Evolutionary conservation across 2,329 filamentous ascomycete species (phyloP), one percentile per base, ranked within the genome.

Genomic region (Apiospora pterosperma): DNA sequence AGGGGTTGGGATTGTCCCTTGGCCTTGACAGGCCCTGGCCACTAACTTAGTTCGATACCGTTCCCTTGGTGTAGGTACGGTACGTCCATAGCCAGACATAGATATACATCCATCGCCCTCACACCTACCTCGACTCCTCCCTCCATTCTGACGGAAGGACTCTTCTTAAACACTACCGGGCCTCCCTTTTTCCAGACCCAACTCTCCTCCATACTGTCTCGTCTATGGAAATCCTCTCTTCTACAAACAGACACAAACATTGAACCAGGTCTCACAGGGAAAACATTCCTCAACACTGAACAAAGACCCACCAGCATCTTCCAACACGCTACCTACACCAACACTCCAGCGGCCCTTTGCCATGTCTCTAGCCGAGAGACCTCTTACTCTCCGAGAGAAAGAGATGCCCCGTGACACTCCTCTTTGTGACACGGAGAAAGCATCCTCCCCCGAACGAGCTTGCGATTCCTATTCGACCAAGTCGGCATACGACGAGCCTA

Each of bases 401-500:
- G 60, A 62, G n/a, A 48, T 34, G 48, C 28, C 48, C 11, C 6
- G 16, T 34, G 14, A 55, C 28, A n/a, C 48, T 12, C 34, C 48
- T 55, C 48, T 55, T n/a, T 34, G 16, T n/a, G n/a, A 34, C 28
- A 55, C 21, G 11, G 38, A 62, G 39, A 44, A 48, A 10, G 41
- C 36, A n/a, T n/a, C 48, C 25, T 34, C 48, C 4, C 41, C 59
- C 41, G 59, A 61, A 39, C 36, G 36, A 25, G 16, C 16, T n/a
- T 42, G 31, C 52, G 39, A 63, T 39, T 60, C 59, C 62, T 66
- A 64, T 41, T 42, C 59, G 19, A 25, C 44, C 38, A 55, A 39
- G 16, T 60, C 64, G 16, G 44, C 64, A 5, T 66, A 65, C 62
- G 58, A 66, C 63, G 48, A 62, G 36, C 63, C 63, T 36, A 28